Conservation (phyloP, 495 filamentous ascomycete species). For the Tuber calosporum region DNA sequence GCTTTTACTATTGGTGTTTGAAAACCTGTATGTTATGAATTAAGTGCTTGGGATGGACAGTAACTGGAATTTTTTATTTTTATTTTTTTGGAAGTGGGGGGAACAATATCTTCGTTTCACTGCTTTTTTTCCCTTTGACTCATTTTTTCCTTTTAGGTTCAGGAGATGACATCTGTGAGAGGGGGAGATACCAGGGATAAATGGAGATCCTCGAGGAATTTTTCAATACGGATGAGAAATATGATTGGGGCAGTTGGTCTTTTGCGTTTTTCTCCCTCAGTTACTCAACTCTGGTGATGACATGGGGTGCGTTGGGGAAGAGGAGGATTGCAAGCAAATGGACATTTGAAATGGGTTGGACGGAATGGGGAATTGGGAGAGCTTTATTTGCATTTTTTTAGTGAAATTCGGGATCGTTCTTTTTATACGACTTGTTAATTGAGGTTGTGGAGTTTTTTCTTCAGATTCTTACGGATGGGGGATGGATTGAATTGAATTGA, state of each 20-base stretch:
- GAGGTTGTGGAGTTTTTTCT: slow-evolving; percentile 1
- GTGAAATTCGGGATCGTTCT: neutral
- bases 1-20: slow-evolving; percentile 19
- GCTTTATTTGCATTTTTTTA: slow-evolving; percentile 5
- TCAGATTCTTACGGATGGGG: neutral
- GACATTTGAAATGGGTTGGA: neutral
- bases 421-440: slow-evolving; percentile 2
- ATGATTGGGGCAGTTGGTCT: slow-evolving; percentile 27
- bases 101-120: slow-evolving; percentile 16
- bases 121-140: slow-evolving; percentile 12
- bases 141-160: slow-evolving; percentile 24
- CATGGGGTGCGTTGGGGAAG: neutral
- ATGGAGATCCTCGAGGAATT: neutral
- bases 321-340: neutral
- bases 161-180: neutral
- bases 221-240: slow-evolving; percentile 14
- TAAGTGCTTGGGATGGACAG: slow-evolving; percentile 15
- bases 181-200: neutral
- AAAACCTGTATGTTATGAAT: slow-evolving; percentile 25
- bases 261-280: neutral
- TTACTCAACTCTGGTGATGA: neutral
- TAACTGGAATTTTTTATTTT: slow-evolving; percentile 8
- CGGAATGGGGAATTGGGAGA: neutral
- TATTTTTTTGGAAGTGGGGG: slow-evolving; percentile 31
- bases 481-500: neutral